Percentiles rank a stretch among this genome's conserved stretches.
These are phyloP conservation scores for Thelephora aurantiotincta DNA, from an alignment of 768 basidiomycete genomes.

Conservation along the genomic window DNA sequence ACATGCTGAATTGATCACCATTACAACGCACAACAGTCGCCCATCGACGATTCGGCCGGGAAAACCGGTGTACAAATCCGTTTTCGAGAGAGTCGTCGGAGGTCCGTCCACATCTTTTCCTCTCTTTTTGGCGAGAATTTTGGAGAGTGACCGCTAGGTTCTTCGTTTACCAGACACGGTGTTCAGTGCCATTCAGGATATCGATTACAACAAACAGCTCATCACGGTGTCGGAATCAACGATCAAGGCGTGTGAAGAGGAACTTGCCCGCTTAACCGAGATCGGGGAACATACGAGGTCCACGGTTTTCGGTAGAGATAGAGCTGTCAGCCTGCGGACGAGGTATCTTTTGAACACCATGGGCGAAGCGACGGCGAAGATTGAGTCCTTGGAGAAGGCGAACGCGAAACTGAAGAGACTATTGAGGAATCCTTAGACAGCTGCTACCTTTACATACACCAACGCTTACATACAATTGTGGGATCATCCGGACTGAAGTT, in stretches of 20 bases:
- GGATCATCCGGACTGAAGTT: too few relatives aligned
- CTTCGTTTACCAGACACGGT: constrained; percentile 37
- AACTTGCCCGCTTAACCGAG: constrained; percentile 52
- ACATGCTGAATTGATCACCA: constrained; percentile 74
- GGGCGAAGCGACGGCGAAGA: constrained; percentile 48
- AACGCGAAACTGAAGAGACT: constrained; percentile 54
- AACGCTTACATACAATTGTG: too few relatives aligned
- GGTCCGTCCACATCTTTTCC: constrained; percentile 32
- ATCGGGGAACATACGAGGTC: constrained; percentile 40
- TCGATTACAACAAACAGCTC: constrained; percentile 64
- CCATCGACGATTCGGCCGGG: constrained; percentile 80
- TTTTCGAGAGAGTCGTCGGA: constrained; percentile 68
- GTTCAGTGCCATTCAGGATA: constrained; percentile 73
- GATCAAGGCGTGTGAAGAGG: constrained; percentile 61
- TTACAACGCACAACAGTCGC: constrained; percentile 71
- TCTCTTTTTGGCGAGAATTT: constrained; percentile 1
- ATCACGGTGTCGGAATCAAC: constrained; percentile 40
- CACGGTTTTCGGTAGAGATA: constrained; percentile 28
- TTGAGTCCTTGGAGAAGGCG: constrained; percentile 55
- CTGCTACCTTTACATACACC: too few relatives aligned
- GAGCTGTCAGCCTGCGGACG: constrained; percentile 43
- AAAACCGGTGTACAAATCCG: constrained; percentile 77
- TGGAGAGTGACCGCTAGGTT: neutral
- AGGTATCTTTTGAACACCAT: constrained; percentile 66
- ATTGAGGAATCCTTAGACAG: constrained; percentile 18